Evolutionary conservation across 2,329 filamentous ascomycete genomes (phyloP).

Genomic region (Exophiala oligosperma): DNA sequence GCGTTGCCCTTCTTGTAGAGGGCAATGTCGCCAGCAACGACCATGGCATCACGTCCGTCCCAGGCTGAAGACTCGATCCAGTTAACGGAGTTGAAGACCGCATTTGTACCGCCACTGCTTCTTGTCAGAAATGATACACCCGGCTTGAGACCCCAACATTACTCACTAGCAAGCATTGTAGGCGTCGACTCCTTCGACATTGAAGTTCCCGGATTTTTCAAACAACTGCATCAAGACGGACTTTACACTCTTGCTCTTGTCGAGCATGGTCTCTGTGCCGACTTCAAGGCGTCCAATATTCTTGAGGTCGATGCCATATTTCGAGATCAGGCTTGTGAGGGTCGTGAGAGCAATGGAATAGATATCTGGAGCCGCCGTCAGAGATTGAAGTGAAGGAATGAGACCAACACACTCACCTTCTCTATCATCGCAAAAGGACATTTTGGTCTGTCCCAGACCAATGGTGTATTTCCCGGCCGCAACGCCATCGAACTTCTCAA

Average conservation of each 20-base stretch:
- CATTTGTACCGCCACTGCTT: constrained; percentile 70
- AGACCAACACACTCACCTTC: constrained; percentile 61
- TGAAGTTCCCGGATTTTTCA: constrained; percentile 69
- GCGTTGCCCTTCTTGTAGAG: constrained; percentile 82
- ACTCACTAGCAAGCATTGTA: constrained; percentile 74
- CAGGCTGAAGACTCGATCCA: constrained; percentile 85
- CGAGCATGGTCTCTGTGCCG: constrained; percentile 79
- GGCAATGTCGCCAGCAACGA: constrained; percentile 79
- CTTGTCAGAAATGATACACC: constrained; percentile 8
- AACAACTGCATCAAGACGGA: constrained; percentile 86
- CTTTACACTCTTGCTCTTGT: constrained; percentile 92
- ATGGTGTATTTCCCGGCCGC: constrained; percentile 84
- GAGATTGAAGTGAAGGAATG: not conserved
- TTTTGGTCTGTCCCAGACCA: constrained; percentile 85
- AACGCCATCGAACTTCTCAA: constrained; percentile 85
- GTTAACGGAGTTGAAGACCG: constrained; percentile 79
- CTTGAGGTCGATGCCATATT: constrained; percentile 79
- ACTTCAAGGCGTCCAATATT: constrained; percentile 80
- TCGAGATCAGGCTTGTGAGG: constrained; percentile 73
- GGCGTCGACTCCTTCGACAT: constrained; percentile 79
- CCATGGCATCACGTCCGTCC: constrained; percentile 80
- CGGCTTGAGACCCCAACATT: not conserved
- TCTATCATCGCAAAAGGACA: constrained; percentile 88
- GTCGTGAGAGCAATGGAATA: constrained; percentile 82
- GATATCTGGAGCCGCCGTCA: constrained; percentile 63